Conservation (phyloP, 2,329 filamentous ascomycete genomes). For the Talaromyces pinophilus region DNA sequence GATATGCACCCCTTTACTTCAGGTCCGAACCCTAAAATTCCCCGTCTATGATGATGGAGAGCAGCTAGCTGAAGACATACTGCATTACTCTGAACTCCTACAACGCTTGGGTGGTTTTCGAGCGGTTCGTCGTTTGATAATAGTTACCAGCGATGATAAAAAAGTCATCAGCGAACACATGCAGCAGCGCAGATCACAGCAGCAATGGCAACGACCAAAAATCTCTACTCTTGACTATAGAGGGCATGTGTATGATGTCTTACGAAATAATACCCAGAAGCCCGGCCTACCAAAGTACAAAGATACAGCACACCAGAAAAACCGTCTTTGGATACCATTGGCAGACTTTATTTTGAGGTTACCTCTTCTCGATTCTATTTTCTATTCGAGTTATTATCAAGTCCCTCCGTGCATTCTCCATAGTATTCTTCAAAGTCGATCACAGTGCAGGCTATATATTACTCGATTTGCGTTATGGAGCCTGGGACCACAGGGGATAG, state of each 20-base stretch:
- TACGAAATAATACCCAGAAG: background rate
- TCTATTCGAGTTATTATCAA: background rate
- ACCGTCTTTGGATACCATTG: slow-evolving; percentile 4
- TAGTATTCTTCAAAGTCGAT: background rate
- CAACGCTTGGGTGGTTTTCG: background rate
- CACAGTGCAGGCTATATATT: slow-evolving; percentile 7
- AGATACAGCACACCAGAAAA: slow-evolving; percentile 1
- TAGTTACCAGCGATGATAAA: background rate
- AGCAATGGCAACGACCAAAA: slow-evolving; percentile 1
- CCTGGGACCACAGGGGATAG: background rate
- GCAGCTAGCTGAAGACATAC: slow-evolving; percentile 1
- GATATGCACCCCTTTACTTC: background rate
- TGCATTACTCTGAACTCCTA: background rate
- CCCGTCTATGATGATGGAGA: background rate
- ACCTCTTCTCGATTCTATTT: background rate
- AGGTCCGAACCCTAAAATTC: background rate
- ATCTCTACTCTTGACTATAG: slow-evolving; percentile 2
- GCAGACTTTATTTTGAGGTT: background rate
- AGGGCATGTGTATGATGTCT: background rate
- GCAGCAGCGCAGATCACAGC: background rate
- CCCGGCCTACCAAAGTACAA: background rate
- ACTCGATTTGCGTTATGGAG: slow-evolving; percentile 1
- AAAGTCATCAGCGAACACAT: background rate
- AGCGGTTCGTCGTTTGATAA: background rate
- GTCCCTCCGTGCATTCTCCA: background rate